phyloP scores from a whole-genome alignment of 257 asterid species.

The Solanum acaule region DNA sequence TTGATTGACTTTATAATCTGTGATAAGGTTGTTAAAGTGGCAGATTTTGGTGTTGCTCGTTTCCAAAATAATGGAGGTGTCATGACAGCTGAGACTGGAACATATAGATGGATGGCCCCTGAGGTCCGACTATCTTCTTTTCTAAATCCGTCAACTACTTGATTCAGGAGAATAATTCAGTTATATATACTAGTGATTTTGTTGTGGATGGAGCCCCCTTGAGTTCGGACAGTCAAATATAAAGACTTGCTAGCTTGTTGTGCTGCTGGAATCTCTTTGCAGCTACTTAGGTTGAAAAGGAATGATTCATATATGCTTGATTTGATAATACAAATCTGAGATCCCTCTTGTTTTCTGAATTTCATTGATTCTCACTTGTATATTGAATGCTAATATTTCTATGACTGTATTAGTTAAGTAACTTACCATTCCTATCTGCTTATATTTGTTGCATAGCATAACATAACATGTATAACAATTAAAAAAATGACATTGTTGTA shows the following conservation, averaged over 20 bases:
- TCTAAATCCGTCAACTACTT: not conserved
- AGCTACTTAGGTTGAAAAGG: not conserved
- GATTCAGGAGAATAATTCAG: not conserved
- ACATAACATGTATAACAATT: not conserved
- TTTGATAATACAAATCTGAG: not conserved
- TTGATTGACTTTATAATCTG: slow-evolving; percentile 17
- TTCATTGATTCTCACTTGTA: not conserved
- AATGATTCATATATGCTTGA: not conserved
- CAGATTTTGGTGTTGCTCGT: slow-evolving; percentile 44
- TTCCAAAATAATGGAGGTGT: slow-evolving; percentile 24
- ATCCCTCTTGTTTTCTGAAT: not conserved
- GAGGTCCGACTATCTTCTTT: slow-evolving; percentile 14
- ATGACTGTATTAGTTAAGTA: not conserved
- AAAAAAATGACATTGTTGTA: not conserved
- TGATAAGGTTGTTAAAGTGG: slow-evolving; percentile 33
- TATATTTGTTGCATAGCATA: not conserved
- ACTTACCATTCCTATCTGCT: not conserved
- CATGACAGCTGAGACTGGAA: slow-evolving; percentile 43
- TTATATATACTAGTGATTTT: not conserved
- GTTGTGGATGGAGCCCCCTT: not conserved
- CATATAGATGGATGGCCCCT: slow-evolving; percentile 42
- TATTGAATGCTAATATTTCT: not conserved
- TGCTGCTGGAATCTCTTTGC: not conserved
- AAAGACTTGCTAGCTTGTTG: not conserved
- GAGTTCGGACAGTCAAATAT: not conserved